Percentiles rank a stretch among this genome's conserved stretches.
These are phyloP conservation scores for Sarocladium strictum DNA, from an alignment of 2,329 filamentous ascomycete genomes.

Conservation along the genomic window DNA sequence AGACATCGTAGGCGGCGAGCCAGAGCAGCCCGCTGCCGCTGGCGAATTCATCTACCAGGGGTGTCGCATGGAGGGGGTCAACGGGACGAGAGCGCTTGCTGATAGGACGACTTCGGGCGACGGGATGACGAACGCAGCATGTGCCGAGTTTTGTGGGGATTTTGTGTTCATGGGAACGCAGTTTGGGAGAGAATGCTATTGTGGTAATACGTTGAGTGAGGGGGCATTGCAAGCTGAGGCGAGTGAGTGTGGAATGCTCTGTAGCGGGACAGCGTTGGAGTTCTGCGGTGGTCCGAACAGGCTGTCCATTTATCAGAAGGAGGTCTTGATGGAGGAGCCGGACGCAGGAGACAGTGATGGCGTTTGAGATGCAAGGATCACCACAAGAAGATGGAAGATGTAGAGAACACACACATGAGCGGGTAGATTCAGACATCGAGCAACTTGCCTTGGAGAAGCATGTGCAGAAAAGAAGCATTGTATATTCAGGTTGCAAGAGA, in stretches of 20 bases:
- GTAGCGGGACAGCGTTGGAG: slow-evolving; percentile 29
- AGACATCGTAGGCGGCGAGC: slow-evolving; percentile 18
- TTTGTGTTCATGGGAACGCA: slow-evolving; percentile 30
- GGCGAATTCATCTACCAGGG: slow-evolving; percentile 27
- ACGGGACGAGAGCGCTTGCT: slow-evolving; percentile 25
- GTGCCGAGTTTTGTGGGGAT: slow-evolving; percentile 25
- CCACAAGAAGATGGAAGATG: no score
- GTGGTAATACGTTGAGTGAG: slow-evolving; percentile 23
- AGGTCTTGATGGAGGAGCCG: slow-evolving; percentile 8
- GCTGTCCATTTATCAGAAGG: slow-evolving; percentile 29
- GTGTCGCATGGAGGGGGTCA: slow-evolving; percentile 29
- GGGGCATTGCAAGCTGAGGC: slow-evolving; percentile 22
- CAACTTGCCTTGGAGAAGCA: no score
- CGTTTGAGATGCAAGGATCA: no score
- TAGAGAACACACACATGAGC: no score
- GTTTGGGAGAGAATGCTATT: slow-evolving; percentile 32
- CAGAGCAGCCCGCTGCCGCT: slow-evolving; percentile 25
- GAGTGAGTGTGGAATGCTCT: slow-evolving; percentile 34
- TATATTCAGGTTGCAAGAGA: not conserved
- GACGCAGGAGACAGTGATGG: not conserved
- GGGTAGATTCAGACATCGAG: no score
- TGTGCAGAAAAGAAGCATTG: not conserved
- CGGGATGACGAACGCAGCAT: slow-evolving; percentile 27
- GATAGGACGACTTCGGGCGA: slow-evolving; percentile 18
- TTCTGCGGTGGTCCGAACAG: slow-evolving; percentile 35